Percentiles rank a stretch among this genome's conserved stretches.
These are phyloP conservation scores for Hordeum pubiflorum DNA, from an alignment of 202 grass and related monocot genomes.

Conservation along the genomic window DNA sequence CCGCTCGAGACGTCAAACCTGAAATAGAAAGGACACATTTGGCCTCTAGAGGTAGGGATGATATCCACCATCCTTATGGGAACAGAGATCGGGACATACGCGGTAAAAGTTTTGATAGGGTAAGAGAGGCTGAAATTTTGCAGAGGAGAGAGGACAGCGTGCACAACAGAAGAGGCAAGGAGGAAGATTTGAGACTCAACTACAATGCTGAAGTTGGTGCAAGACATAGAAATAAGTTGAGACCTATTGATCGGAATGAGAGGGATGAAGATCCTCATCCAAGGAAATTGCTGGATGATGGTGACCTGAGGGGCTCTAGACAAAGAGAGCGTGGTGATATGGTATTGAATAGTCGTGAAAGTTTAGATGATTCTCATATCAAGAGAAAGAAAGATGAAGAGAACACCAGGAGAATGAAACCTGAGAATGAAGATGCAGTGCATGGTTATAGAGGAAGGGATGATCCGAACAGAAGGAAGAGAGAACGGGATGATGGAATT, in stretches of 20 bases:
- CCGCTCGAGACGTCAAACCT: slow-evolving; percentile 32
- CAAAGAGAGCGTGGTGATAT: slow-evolving; percentile 58
- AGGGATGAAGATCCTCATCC: slow-evolving; percentile 62
- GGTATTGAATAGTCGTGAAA: slow-evolving; percentile 48
- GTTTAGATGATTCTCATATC: slow-evolving; percentile 56
- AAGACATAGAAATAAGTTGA: slow-evolving; percentile 60
- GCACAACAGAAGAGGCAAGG: slow-evolving; percentile 69
- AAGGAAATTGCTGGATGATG: slow-evolving; percentile 62
- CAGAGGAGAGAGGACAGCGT: slow-evolving; percentile 66
- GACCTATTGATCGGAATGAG: slow-evolving; percentile 57
- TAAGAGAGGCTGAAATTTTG: slow-evolving; percentile 47
- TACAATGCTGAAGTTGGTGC: slow-evolving; percentile 47
- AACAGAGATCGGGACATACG: slow-evolving; percentile 51
- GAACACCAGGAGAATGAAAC: slow-evolving; percentile 56
- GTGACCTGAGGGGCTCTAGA: slow-evolving; percentile 66
- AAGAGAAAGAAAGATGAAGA: slow-evolving; percentile 88
- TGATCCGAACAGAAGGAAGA: slow-evolving; percentile 61
- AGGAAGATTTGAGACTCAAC: slow-evolving; percentile 64
- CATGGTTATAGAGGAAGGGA: slow-evolving; percentile 52
- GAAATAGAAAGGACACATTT: slow-evolving; percentile 37
- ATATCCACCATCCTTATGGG: slow-evolving; percentile 45
- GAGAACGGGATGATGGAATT: slow-evolving; percentile 57
- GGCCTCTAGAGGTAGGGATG: slow-evolving; percentile 61
- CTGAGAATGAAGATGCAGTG: slow-evolving; percentile 40
- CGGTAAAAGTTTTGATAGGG: slow-evolving; percentile 80